Base-by-base conservation (phyloP, 1,139 yeast species). In the Meyerozyma elateridarum region DNA sequence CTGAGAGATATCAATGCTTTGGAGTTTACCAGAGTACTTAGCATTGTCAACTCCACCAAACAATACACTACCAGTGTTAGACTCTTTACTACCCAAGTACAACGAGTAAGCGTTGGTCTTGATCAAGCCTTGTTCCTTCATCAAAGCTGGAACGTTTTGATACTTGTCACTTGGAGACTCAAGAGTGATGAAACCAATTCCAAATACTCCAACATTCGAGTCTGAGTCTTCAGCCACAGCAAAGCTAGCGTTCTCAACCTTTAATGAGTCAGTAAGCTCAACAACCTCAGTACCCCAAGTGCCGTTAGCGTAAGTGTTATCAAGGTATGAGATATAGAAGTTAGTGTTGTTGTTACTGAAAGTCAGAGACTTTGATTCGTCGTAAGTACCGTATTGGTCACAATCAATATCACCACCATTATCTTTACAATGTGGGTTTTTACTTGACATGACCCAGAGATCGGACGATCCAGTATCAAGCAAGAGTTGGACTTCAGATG, bases 401-500 rank as follows among this genome's bases (percentile, higher is more conserved):
- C 79, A 71, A 20, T 46, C 46, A 20, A 48, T 38, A 1, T 28
- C 24, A 3, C 52, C 51, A n/a, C 54, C 56, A 29, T 52, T 42
- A 13, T 38, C 29, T 3, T 21, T 8, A 38, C 64, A 56, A 8
- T 55, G 41, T 6, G 56, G 49, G 33, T 52, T 53, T 13, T 38
- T 43, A 6, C 18, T 13, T 4, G 21, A 15, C 31, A 21, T 52
- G 50, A 79, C 72, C 87, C 87, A 80, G 41, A 79, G 56, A 51
- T 80, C 88, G 6, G 83, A 66, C 3, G 85, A 77, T 0, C 87
- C 87, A 4, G 87, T 78, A 48, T 80, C 88, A 27, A 81, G 53
- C 37, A 77, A 56, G 3, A 78, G 77, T 5, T 60, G 59, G 19
- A 80, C 67, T 7, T 61, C 51, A 42, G 76, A 78, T 0, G 61